Evolutionary conservation across 2,329 filamentous ascomycete species (phyloP).

Genomic region (Calonectria honghensis): DNA sequence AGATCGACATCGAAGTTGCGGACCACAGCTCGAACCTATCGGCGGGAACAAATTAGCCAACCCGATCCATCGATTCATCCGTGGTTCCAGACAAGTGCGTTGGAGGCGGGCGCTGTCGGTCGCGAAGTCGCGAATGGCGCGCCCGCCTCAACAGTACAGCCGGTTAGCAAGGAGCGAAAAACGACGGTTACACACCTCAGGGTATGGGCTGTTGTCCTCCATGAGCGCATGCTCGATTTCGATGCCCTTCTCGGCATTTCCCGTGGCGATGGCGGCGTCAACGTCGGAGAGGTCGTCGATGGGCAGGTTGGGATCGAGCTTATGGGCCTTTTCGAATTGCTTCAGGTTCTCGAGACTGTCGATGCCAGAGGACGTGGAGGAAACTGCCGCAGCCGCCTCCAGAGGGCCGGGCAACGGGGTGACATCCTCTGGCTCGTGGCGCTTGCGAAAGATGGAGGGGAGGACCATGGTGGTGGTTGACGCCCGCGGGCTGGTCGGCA

Average conservation of each 20-base stretch:
- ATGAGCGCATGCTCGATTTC: conserved; percentile 75
- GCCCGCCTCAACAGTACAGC: background rate
- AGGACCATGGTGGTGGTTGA: conserved; percentile 55
- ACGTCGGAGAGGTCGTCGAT: conserved; percentile 77
- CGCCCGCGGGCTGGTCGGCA: conserved; percentile 34
- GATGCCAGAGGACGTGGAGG: conserved; percentile 63
- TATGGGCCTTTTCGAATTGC: conserved; percentile 76
- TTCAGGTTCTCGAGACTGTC: conserved; percentile 69
- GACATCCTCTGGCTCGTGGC: conserved; percentile 67
- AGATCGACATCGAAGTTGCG: conserved; percentile 79
- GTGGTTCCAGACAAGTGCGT: background rate
- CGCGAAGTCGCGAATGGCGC: conserved; percentile 14
- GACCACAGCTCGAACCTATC: conserved; percentile 78
- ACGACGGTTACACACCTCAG: conserved; percentile 69
- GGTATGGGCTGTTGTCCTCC: conserved; percentile 80
- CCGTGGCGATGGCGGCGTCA: conserved; percentile 72
- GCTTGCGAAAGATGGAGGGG: conserved; percentile 65
- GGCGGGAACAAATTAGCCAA: conserved; percentile 44
- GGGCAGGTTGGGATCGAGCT: conserved; percentile 80
- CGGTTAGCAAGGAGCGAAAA: background rate
- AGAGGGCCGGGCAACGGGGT: conserved; percentile 64
- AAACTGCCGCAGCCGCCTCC: conserved; percentile 63
- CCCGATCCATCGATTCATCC: conserved; percentile 25
- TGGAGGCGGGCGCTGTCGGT: background rate
- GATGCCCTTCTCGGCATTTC: conserved; percentile 73